Base-by-base conservation (phyloP, 129 eudicot species). In the Chrysanthemum makinoi region DNA sequence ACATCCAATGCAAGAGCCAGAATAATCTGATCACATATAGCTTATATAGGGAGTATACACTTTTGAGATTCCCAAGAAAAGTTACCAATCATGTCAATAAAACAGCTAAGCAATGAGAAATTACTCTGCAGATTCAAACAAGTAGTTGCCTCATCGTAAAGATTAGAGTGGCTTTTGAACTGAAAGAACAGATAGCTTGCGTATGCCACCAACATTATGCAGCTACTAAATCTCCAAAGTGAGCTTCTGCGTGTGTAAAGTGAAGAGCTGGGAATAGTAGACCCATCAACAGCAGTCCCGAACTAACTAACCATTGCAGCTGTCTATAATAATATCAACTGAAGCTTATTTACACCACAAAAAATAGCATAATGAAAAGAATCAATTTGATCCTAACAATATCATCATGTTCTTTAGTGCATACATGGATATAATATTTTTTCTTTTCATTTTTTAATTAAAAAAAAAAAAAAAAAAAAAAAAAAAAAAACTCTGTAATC, bases 121-220 rank as follows among this genome's bases (percentile, higher is more conserved):
- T 24, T 10, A 52, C 18, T 22, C 44, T 22, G 24, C 24, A 22
- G 22, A 22, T 22, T 22, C 24, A 22, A 22, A 22, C 24, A 22
- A 22, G 9, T 60, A 26, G 10, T 35, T 24, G 28, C 66, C 66
- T 61, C 66, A 61, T 61, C 47, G 10, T 61, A 61, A 22, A 61
- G 66, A 61, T 28, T 61, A 61, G 66, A 10, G 33, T 61, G 97
- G 79, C 82, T 86, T 80, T 71, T 89, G 43, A 89, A 88, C 90
- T 89, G 96, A 80, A 84, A 86, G 82, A 76, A 89, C 2, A 89
- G 93, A 75, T 89, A 86, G 86, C 93, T 86, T 57, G 88, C 88
- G 78, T 89, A 89, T 73, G 96, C 96, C 64, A 89, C 75, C 75
- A 86, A 76, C 96, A 89, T 89, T 67, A 89, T 61, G 28, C 18